phyloP scores from a whole-genome alignment of 768 basidiomycete species.

The Imleria badia region DNA sequence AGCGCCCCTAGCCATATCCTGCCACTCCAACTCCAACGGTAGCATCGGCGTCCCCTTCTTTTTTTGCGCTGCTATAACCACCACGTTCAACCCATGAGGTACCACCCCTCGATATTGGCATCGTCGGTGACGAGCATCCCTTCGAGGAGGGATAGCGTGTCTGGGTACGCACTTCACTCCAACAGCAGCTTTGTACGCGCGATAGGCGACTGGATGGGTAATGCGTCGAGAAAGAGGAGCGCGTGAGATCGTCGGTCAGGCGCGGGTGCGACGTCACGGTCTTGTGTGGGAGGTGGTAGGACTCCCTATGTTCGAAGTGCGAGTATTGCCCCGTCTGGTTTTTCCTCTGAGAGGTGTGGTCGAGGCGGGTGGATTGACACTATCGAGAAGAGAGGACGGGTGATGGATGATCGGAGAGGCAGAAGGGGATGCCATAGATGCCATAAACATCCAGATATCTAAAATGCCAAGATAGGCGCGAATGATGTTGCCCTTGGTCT shows the following conservation, averaged over 20 bases:
- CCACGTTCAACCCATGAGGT: slow-evolving; percentile 93
- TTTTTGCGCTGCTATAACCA: slow-evolving; percentile 74
- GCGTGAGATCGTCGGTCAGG: slow-evolving; percentile 37
- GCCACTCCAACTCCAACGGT: slow-evolving; percentile 53
- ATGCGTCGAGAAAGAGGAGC: slow-evolving; percentile 18
- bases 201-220: slow-evolving; percentile 70
- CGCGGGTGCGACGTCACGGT: background rate
- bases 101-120: slow-evolving; percentile 89
- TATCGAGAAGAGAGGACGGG: slow-evolving; percentile 35
- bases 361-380: slow-evolving; percentile 81
- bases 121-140: slow-evolving; percentile 81
- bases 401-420: background rate
- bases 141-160: slow-evolving; percentile 73
- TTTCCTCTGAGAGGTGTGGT: slow-evolving; percentile 78
- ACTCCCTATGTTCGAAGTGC: slow-evolving; percentile 22
- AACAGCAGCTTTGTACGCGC: slow-evolving; percentile 79
- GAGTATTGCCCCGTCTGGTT: slow-evolving; percentile 74
- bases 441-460: slow-evolving; percentile 99
- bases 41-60: slow-evolving; percentile 47
- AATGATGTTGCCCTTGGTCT: slow-evolving; percentile 60
- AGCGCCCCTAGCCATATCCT: slow-evolving; percentile 77
- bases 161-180: slow-evolving; percentile 70
- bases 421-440: slow-evolving; percentile 63
- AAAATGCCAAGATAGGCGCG: slow-evolving; percentile 85
- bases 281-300: slow-evolving; percentile 14